Conservation (phyloP, 495 filamentous ascomycete species). For the Neurospora africana region DNA sequence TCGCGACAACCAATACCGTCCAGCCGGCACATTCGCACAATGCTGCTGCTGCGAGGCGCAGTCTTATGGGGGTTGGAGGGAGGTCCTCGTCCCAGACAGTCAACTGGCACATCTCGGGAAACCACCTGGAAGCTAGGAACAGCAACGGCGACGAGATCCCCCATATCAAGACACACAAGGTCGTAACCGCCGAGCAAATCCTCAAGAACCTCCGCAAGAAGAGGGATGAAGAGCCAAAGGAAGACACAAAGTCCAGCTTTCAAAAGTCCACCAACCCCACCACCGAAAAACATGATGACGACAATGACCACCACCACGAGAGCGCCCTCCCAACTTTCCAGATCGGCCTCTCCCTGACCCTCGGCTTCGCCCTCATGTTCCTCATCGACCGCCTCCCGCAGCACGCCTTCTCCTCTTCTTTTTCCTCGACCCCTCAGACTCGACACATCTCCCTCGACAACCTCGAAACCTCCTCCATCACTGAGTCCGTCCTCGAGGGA, state of each 20-base stretch:
- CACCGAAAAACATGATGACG: slow-evolving; percentile 7
- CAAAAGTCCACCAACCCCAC: not conserved
- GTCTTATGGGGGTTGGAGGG: not conserved
- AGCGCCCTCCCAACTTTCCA: slow-evolving; percentile 43
- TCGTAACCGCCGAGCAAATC: not conserved
- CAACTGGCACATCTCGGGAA: not conserved
- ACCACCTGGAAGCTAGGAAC: not conserved
- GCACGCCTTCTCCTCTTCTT: slow-evolving; percentile 47
- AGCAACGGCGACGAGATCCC: not conserved
- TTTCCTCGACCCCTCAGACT: slow-evolving; percentile 41
- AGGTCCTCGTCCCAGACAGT: not conserved
- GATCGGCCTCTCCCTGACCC: slow-evolving; percentile 75
- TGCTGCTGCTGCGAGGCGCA: not conserved
- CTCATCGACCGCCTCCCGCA: slow-evolving; percentile 82
- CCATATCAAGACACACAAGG: not conserved
- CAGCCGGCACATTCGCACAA: slow-evolving; percentile 31
- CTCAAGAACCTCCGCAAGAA: not conserved
- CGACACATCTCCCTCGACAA: slow-evolving; percentile 74
- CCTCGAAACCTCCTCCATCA: slow-evolving; percentile 41
- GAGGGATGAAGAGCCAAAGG: not conserved
- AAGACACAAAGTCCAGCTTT: not conserved
- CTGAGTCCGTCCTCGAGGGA: slow-evolving; percentile 13
- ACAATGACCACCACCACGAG: slow-evolving; percentile 14
- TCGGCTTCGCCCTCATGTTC: slow-evolving; percentile 95
- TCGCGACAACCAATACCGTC: slow-evolving; percentile 51